Percentiles rank a stretch among this genome's conserved stretches.
Conservation (phyloP, 495 filamentous ascomycete species). For the Zalerion maritima region DNA sequence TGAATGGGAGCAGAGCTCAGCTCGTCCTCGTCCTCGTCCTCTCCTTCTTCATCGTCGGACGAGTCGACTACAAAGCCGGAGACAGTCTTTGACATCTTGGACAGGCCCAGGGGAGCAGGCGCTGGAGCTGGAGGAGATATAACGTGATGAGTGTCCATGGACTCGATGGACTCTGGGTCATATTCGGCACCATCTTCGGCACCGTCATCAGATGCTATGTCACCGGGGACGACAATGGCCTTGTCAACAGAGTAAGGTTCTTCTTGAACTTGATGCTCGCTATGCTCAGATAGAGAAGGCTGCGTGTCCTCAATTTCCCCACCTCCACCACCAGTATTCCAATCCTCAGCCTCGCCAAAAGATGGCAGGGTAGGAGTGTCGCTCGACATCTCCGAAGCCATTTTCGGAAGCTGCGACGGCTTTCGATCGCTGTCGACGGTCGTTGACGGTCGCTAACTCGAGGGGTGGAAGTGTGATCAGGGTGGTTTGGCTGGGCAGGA, state of each 20-base stretch:
- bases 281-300: slow-evolving; percentile 39
- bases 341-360: slow-evolving; percentile 38
- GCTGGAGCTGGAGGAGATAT: slow-evolving; percentile 2
- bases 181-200: slow-evolving; percentile 34
- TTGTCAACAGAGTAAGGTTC: slow-evolving; percentile 24
- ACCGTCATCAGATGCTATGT: slow-evolving; percentile 22
- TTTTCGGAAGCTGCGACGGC: slow-evolving; percentile 6
- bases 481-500: not conserved
- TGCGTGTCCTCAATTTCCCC: slow-evolving; percentile 27
- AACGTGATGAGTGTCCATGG: slow-evolving; percentile 12
- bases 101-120: slow-evolving; percentile 19
- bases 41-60: slow-evolving; percentile 40
- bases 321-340: slow-evolving; percentile 29
- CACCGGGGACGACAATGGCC: slow-evolving; percentile 29
- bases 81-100: slow-evolving; percentile 50
- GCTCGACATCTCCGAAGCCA: slow-evolving; percentile 20
- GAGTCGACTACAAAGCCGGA: slow-evolving; percentile 74
- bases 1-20: slow-evolving; percentile 4
- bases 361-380: slow-evolving; percentile 18
- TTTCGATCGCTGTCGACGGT: not conserved
- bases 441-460: slow-evolving; percentile 1
- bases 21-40: slow-evolving; percentile 33
- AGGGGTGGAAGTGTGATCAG: not conserved
- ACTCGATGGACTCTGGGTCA: slow-evolving; percentile 28
- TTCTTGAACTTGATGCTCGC: slow-evolving; percentile 31